phyloP scores from a whole-genome alignment of 176 grass and related monocot species.

The Lolium multiflorum region DNA sequence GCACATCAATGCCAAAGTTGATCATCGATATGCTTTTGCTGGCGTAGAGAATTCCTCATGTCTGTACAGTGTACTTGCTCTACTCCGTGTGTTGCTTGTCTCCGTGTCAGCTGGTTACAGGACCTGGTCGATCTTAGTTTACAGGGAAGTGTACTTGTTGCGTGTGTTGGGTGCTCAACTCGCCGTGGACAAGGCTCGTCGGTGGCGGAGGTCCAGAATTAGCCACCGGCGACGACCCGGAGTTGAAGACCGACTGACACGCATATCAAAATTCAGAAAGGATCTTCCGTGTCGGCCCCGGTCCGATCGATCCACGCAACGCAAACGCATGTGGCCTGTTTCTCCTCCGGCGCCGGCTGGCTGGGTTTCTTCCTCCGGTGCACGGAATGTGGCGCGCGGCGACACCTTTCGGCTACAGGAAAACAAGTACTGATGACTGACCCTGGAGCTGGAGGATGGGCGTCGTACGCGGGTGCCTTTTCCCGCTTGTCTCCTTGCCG shows the following conservation, averaged over 20 bases:
- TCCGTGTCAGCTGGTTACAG: not conserved
- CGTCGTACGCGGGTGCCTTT: not conserved
- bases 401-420: slow-evolving; percentile 13
- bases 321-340: too few relatives aligned
- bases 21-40: not conserved
- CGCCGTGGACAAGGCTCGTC: not conserved
- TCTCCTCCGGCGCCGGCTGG: not conserved
- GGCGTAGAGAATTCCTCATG: not conserved
- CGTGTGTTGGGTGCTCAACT: not conserved
- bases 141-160: not conserved
- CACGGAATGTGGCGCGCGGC: slow-evolving; percentile 7
- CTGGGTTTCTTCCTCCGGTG: not conserved
- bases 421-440: not conserved
- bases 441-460: not conserved
- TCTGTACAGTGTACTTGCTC: not conserved
- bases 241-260: too few relatives aligned
- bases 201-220: not conserved
- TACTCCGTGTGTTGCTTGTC: too few relatives aligned
- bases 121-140: not conserved
- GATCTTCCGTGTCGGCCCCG: too few relatives aligned
- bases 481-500: slow-evolving; percentile 17
- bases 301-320: too few relatives aligned
- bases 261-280: too few relatives aligned
- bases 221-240: not conserved
- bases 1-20: not conserved